Evolutionary conservation across 768 basidiomycete species (phyloP), one percentile per base, ranked within the genome.

Genomic region (Trametopsis cervina): DNA sequence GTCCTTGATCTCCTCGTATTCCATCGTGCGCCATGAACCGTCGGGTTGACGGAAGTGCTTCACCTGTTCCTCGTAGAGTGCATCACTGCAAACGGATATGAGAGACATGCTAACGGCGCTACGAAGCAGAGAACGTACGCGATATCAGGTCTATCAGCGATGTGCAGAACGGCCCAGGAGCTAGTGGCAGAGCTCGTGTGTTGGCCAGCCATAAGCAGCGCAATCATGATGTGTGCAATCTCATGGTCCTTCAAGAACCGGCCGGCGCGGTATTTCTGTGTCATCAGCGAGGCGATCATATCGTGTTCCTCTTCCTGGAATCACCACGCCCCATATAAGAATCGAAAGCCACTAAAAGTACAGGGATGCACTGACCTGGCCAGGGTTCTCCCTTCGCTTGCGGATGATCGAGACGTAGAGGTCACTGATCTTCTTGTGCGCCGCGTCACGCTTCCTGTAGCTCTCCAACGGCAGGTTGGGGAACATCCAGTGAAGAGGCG

Each of bases 171-270:
- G 13, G 83, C 63, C 96, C 96, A 99, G 9, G 92, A 85, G 25
- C 83, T 83, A 18, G 90, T 85, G 2, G 96, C 85, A 12, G 96
- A 96, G 57, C 88, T 90, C 0, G 96, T 99, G 68, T 99, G 96
- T 69, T 99, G 96, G 33, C 96, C 96, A 38, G 96, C 96, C 96
- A 99, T 98, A 54, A 99, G 82, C 40, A 99, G 78, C 13, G 96
- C 96, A 60, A 97, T 99, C 85, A 99, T 83, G 62, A 99, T 94
- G 63, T 98, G 96, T 0, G 96, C 93, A 51, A 98, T 86, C 65
- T 98, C 91, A 56, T 87, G 83, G 61, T 99, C 93, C 52, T 74
- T 76, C 35, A 98, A 74, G 2, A 73, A 61, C 39, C 76, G 73
- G 47, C 96, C 96, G 56, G 78, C 75, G 54, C 88, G 86, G 69